phyloP scores from a whole-genome alignment of 306 rosid species.

The Echinosophora koreensis region DNA sequence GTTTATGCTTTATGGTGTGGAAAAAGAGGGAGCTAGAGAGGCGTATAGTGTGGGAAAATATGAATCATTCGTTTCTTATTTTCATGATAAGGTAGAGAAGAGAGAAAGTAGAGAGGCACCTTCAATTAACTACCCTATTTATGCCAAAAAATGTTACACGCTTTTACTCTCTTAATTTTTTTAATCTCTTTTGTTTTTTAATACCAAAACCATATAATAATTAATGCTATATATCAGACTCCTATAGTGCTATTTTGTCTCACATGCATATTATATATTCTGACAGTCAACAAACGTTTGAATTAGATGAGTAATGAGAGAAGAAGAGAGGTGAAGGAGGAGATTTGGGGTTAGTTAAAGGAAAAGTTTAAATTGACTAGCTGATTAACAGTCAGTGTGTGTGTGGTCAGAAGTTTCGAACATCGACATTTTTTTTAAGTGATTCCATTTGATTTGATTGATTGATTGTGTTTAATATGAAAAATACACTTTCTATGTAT shows the following conservation, averaged over 20 bases:
- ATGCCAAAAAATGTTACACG: conserved; percentile 29
- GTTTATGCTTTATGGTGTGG: background rate
- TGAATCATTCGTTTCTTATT: conserved; percentile 52
- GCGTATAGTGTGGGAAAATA: conserved; percentile 30
- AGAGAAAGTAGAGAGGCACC: conserved; percentile 16
- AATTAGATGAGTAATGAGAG: background rate
- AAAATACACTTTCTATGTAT: background rate
- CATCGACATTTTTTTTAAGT: background rate
- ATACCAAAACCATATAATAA: background rate
- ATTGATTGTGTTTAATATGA: background rate
- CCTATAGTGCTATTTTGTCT: conserved; percentile 2
- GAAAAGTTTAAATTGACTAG: conserved; percentile 25
- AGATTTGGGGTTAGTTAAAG: conserved; percentile 32
- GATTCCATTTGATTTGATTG: background rate
- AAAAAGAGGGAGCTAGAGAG: background rate
- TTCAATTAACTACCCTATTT: conserved; percentile 54
- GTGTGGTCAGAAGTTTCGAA: background rate
- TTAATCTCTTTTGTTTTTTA: background rate
- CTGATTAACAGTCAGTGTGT: background rate
- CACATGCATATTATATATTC: background rate
- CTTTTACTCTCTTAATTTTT: background rate
- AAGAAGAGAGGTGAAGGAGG: too few species aligned
- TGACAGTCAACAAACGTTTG: conserved; percentile 30
- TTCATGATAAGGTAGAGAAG: conserved; percentile 46
- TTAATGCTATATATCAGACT: background rate